Evolutionary conservation across 1,284 basidiomycete species (phyloP), one percentile per base, ranked within the genome.

Genomic region (Hemileia vastatrix): DNA sequence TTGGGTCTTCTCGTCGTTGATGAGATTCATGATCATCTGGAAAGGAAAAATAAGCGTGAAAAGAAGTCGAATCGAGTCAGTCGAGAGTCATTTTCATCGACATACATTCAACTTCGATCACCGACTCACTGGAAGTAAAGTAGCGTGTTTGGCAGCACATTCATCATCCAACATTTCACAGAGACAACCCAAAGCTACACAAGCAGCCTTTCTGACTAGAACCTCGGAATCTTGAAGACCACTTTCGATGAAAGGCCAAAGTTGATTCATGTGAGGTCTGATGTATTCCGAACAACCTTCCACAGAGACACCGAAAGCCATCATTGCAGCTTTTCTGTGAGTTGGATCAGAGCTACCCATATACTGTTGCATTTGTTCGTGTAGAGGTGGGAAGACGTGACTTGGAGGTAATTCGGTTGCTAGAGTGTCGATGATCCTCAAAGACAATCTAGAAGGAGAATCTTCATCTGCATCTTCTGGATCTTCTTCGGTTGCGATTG

Each of bases 221-320:
- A 87, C 80, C 73, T 96, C 89, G 43, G 77, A 76, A 74, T 98
- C 94, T 64, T 81, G 83, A 54, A 98, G 83, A 70, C 93, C 93
- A 56, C 84, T 81, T 76, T 96, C 90, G 70, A 98, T 86, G 66
- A 95, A 82, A 1, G 93, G 91, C 95, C 95, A 98, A 52, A 98
- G 85, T 70, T 90, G 83, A 70, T 79, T 79, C 82, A 97, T 91
- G 71, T 93, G 83, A 4, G 93, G 91, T 32, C 90, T 89, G 82
- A 98, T 97, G 79, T 82, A 97, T 79, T 98, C 94, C 77, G 88
- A 91, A 80, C 94, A 96, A 24, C 94, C 94, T 77, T 98, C 94
- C 64, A 97, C 91, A 53, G 86, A 84, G 57, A 97, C 90, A 71
- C 94, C 95, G 63, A 98, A 86, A 3, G 93, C 88, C 75, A 96